Evolutionary conservation across 2,329 filamentous ascomycete species (phyloP).

Genomic region (Cercospora zeina): DNA sequence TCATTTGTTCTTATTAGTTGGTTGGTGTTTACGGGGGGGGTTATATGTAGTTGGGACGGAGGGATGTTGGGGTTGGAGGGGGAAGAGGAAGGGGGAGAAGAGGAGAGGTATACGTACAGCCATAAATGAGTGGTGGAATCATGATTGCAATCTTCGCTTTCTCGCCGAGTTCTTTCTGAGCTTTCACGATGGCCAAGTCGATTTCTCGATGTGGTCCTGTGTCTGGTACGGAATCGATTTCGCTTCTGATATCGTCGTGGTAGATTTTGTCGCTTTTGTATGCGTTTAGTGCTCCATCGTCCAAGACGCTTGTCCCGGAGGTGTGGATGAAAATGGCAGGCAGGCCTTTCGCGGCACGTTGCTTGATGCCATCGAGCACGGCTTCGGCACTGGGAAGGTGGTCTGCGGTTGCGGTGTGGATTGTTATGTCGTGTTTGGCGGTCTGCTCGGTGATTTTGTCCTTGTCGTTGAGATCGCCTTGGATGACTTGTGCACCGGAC

Average conservation of each 20-base stretch:
- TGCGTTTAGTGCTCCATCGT: conserved; percentile 38
- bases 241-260: conserved; percentile 45
- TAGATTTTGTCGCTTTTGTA: conserved; percentile 47
- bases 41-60: too few species aligned
- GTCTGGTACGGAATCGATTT: conserved; percentile 48
- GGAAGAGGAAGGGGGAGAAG: neutral
- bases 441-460: conserved; percentile 44
- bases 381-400: conserved; percentile 50
- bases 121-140: conserved; percentile 53
- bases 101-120: conserved; percentile 38
- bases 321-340: conserved; percentile 54
- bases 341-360: conserved; percentile 43
- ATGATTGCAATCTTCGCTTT: conserved; percentile 52
- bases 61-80: neutral
- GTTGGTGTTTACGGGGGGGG: too few species aligned
- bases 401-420: conserved; percentile 55
- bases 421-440: conserved; percentile 45
- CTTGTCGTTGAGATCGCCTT: conserved; percentile 48
- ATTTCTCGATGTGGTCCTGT: conserved; percentile 49
- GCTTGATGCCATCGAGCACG: conserved; percentile 48
- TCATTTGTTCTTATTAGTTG: too few species aligned
- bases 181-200: conserved; percentile 49
- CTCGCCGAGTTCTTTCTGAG: conserved; percentile 41
- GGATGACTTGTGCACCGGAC: conserved; percentile 43
- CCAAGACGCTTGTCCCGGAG: conserved; percentile 47